Evolutionary conservation across 345 rosid species (phyloP), one percentile per base, ranked within the genome.

Genomic region (Abelmoschus esculentus): DNA sequence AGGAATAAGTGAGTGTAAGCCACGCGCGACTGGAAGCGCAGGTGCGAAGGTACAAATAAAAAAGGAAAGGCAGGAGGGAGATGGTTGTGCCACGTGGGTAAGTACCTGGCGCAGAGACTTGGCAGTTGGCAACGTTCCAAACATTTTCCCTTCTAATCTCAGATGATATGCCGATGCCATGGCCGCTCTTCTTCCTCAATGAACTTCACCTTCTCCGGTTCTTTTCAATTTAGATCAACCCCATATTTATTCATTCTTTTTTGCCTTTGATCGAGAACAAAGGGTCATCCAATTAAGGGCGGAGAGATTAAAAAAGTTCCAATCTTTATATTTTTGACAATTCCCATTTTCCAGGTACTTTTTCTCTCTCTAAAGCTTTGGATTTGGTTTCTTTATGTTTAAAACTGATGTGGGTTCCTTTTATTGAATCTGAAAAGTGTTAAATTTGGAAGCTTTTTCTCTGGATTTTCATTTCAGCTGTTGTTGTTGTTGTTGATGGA

Each of bases 41-140:
- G 40, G 40, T 36, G 40, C 8, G 6, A 36, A 7, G 52, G n/a
- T 47, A 58, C 40, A 56, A 70, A 42, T 56, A 14, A 19, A 5
- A 5, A 40, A 40, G 50, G 26, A 28, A 50, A 28, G 22, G 55
- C 13, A 8, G 19, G 19, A 13, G 38, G 11, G 12, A 42, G 70
- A 50, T 42, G 55, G 77, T 55, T 44, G 57, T 79, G 90, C 89
- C 95, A 87, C 92, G 97, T 90, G 92, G 74, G 70, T 9, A 73
- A 70, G 84, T 80, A 79, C 85, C 86, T 80, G 92, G 89, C 88
- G 70, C 18, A 70, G 79, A 72, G 75, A 81, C 83, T 82, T 84
- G 79, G 53, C 17, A 47, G 53, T 47, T 47, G 53, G 89, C 88
- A 78, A 82, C 86, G n/a, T 40, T 3, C 53, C 53, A 32, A 55